Percentiles rank a stretch among this genome's conserved stretches.
phyloP scores from a whole-genome alignment of 345 rosid genomes.

The Abelmoschus esculentus region DNA sequence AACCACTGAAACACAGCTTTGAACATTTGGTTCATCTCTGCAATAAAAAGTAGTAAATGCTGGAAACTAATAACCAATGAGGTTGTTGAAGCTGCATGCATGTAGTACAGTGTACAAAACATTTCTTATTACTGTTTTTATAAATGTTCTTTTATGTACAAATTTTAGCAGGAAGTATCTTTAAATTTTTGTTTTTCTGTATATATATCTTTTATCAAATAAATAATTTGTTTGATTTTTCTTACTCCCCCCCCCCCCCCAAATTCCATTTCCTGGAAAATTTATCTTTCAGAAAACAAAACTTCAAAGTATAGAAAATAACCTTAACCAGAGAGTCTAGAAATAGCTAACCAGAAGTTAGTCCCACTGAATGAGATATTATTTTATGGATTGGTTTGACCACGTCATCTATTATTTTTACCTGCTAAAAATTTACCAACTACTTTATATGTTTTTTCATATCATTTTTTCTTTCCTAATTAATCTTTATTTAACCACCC shows the following conservation, averaged over 20 bases:
- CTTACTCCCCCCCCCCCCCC: no score
- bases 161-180: neutral
- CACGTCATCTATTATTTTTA: no score
- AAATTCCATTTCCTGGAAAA: no score
- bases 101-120: neutral
- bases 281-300: neutral
- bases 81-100: slow-evolving; percentile 3
- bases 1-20: neutral
- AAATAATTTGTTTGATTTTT: neutral
- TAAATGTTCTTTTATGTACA: neutral
- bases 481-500: no score
- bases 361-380: neutral
- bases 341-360: neutral
- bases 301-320: neutral
- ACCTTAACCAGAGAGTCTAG: no score
- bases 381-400: no score
- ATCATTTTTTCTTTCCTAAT: no score
- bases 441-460: no score
- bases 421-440: no score
- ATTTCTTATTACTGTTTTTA: neutral
- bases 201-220: no score
- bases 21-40: neutral
- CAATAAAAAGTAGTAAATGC: neutral
- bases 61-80: neutral
- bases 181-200: neutral